These are phyloP conservation scores for Lunasporangiospora selenospora DNA, from an alignment of 192 early-diverging fungal species.

Conservation along the genomic window DNA sequence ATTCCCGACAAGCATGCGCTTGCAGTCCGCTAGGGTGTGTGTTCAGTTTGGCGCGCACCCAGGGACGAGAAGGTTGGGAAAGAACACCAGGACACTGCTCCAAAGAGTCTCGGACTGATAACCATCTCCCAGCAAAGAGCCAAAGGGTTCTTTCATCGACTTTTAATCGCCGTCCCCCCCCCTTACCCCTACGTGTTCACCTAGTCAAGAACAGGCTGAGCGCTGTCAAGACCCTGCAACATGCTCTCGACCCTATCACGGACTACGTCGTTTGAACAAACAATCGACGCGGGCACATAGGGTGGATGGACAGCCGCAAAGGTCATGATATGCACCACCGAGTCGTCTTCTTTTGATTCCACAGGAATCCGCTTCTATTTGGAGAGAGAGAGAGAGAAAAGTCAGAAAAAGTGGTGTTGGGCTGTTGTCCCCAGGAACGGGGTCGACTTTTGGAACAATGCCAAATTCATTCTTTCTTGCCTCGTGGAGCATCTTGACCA, in stretches of 20 bases:
- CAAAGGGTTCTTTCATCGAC: too few relatives aligned
- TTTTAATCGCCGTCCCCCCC: too few relatives aligned
- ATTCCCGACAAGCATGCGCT: too few relatives aligned
- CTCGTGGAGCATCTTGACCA: constrained; percentile 25
- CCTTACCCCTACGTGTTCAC: too few relatives aligned
- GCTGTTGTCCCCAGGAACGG: background rate
- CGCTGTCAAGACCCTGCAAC: constrained; percentile 14
- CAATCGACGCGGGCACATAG: constrained; percentile 47
- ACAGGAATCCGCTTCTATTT: constrained; percentile 53
- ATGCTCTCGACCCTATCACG: constrained; percentile 54
- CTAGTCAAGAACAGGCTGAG: background rate
- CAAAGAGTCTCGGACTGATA: too few relatives aligned
- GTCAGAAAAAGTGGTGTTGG: background rate
- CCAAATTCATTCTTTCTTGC: constrained; percentile 10
- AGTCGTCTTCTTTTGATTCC: constrained; percentile 34
- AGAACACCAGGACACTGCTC: background rate
- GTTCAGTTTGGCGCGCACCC: too few relatives aligned
- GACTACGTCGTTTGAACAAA: constrained; percentile 53
- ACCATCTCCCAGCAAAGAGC: too few relatives aligned
- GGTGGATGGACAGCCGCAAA: constrained; percentile 53
- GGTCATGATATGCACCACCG: constrained; percentile 48
- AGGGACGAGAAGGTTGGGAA: background rate
- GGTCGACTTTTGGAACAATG: too few relatives aligned
- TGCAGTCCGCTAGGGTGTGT: too few relatives aligned
- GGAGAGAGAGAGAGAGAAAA: too few relatives aligned